A percentile compares a stretch with the other conserved stretches of the same genome.
Evolutionary conservation across 1,284 basidiomycete species (phyloP).

Genomic region (Boletus mariae): DNA sequence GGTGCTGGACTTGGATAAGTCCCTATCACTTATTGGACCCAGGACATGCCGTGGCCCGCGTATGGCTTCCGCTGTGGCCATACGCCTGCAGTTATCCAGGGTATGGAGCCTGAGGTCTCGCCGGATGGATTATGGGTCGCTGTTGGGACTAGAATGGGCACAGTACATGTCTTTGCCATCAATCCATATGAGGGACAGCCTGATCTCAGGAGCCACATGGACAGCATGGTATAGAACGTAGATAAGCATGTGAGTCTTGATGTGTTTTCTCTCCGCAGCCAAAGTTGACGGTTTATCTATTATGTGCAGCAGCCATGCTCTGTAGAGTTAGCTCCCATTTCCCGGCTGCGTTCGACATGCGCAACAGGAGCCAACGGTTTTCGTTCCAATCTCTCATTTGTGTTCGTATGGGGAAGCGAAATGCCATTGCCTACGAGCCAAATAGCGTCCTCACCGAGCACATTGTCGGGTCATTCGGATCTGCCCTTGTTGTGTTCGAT

Average conservation of each 20-base stretch:
- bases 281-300: slow-evolving; percentile 3
- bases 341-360: slow-evolving; percentile 48
- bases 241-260: slow-evolving; percentile 43
- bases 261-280: background rate
- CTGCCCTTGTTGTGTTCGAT: slow-evolving; percentile 47
- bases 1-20: too few species aligned
- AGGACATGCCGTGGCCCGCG: too few species aligned
- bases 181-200: slow-evolving; percentile 74
- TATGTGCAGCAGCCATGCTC: slow-evolving; percentile 43
- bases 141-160: slow-evolving; percentile 60
- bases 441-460: slow-evolving; percentile 30
- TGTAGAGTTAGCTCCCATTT: slow-evolving; percentile 54
- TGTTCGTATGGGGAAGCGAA: slow-evolving; percentile 45
- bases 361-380: slow-evolving; percentile 32
- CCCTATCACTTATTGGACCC: too few species aligned
- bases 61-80: too few species aligned
- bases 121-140: slow-evolving; percentile 69
- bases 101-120: slow-evolving; percentile 38
- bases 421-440: slow-evolving; percentile 36
- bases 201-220: slow-evolving; percentile 61
- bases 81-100: too few species aligned
- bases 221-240: slow-evolving; percentile 54
- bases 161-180: slow-evolving; percentile 71
- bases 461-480: slow-evolving; percentile 34
- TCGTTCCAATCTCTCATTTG: slow-evolving; percentile 49